Evolutionary conservation across 345 rosid genomes (phyloP).

Genomic region (Populus simonii): DNA sequence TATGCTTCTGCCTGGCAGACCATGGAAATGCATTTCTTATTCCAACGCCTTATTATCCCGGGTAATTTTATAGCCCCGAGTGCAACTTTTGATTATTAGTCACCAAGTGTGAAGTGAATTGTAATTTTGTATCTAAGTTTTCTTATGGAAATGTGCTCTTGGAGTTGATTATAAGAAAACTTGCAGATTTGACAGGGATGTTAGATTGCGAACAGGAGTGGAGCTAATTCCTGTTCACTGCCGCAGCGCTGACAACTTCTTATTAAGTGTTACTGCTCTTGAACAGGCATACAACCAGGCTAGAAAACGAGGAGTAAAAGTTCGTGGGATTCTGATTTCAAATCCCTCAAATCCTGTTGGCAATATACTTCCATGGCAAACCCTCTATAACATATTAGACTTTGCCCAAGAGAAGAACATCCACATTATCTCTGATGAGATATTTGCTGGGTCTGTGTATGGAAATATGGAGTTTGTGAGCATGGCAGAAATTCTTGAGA

Average conservation of each 20-base stretch:
- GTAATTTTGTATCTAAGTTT: background rate
- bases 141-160: background rate
- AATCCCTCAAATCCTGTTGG: slow-evolving; percentile 94
- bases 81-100: background rate
- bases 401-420: slow-evolving; percentile 83
- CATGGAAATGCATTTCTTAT: slow-evolving; percentile 82
- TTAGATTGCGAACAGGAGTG: slow-evolving; percentile 74
- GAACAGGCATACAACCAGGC: slow-evolving; percentile 87
- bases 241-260: slow-evolving; percentile 73
- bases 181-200: slow-evolving; percentile 84
- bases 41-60: slow-evolving; percentile 89
- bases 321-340: slow-evolving; percentile 72
- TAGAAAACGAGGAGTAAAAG: slow-evolving; percentile 68
- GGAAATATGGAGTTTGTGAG: slow-evolving; percentile 78
- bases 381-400: slow-evolving; percentile 48
- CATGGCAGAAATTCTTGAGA: slow-evolving; percentile 65
- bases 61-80: slow-evolving; percentile 39
- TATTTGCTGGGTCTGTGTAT: slow-evolving; percentile 71
- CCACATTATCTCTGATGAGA: slow-evolving; percentile 84
- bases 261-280: slow-evolving; percentile 55
- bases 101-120: background rate
- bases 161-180: slow-evolving; percentile 15
- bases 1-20: slow-evolving; percentile 88
- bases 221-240: slow-evolving; percentile 87
- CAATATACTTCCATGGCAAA: slow-evolving; percentile 57